Conservation (phyloP, 2,329 filamentous ascomycete genomes). For the Rhinocladiella similis region DNA sequence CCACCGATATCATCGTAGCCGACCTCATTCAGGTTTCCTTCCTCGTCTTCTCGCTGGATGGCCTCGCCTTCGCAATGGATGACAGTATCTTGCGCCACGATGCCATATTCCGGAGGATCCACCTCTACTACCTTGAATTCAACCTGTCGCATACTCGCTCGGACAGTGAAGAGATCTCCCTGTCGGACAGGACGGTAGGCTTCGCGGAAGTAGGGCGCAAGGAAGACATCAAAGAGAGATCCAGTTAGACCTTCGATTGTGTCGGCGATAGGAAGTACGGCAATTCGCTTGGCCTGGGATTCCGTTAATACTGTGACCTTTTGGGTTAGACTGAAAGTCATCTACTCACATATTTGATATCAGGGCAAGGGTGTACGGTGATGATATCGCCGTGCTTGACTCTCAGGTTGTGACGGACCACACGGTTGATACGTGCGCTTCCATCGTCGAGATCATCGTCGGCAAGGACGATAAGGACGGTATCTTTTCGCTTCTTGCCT, state of each 20-base stretch:
- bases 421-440: constrained; percentile 95
- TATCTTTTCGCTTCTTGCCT: constrained; percentile 99
- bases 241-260: constrained; percentile 97
- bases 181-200: constrained; percentile 96
- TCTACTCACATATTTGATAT: constrained; percentile 96
- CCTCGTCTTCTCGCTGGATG: constrained; percentile 97
- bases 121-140: constrained; percentile 99
- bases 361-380: constrained; percentile 94
- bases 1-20: constrained; percentile 99
- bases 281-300: constrained; percentile 90
- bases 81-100: constrained; percentile 96
- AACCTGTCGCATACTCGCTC: constrained; percentile 97
- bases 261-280: constrained; percentile 95
- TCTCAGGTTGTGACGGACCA: constrained; percentile 95
- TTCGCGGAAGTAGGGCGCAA: constrained; percentile 98
- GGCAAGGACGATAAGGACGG: constrained; percentile 92
- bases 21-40: constrained; percentile 98
- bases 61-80: constrained; percentile 98
- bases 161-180: constrained; percentile 95
- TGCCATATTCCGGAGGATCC: constrained; percentile 96
- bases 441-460: constrained; percentile 98
- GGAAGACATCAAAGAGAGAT: constrained; percentile 97
- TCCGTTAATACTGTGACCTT: constrained; percentile 1
- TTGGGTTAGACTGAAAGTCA: neutral
- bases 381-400: constrained; percentile 99